Evolutionary conservation across 73 alveolate species (phyloP), one percentile per base, ranked within the genome.

Genomic region (Blepharisma japonicum): DNA sequence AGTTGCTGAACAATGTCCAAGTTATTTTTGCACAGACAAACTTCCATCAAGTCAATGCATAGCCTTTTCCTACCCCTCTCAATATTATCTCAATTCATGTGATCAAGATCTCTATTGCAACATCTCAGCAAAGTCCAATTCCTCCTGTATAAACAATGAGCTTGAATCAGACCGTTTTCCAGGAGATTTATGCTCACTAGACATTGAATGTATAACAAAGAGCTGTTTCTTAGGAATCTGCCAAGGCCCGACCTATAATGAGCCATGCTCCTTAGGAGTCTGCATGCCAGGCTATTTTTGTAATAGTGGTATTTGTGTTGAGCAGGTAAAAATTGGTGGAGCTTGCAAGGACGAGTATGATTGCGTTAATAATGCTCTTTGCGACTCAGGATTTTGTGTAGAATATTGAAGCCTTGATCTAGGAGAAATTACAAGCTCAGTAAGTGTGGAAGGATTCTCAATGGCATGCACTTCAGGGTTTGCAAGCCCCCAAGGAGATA

Each of bases 381-480:
- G 74, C 5, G 23, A 61, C 23, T 61, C 23, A 61, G 74, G 74
- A 20, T 9, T 61, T 25, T 61, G 74, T 61, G 5, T 61, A 1
- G 47, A 14, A 18, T 61, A 61, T 61, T 61, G 74, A 39, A 61
- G 74, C 5, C 11, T 18, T 14, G 47, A 14, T 18, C 0, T 14
- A 20, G 46, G 46, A 14, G 74, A 61, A 61, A 8, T 25, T 14
- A 25, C 46, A 14, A 25, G 27, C 21, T 14, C n/a, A 11, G 21
- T 18, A 11, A 11, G n/a, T 3, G 66, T 14, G 4, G 27, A 61
- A n/a, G 11, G 49, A 14, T 61, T 61, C 2, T 61, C 74, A 14
- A 14, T 39, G 47, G 74, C 74, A 14, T 61, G 74, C 5, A 18
- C 39, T 61, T 20, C 74, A 61, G 74, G 74, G 23, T 61, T 18